Base-by-base conservation (phyloP, 495 filamentous ascomycete genomes). In the Filosporella fistucella region DNA sequence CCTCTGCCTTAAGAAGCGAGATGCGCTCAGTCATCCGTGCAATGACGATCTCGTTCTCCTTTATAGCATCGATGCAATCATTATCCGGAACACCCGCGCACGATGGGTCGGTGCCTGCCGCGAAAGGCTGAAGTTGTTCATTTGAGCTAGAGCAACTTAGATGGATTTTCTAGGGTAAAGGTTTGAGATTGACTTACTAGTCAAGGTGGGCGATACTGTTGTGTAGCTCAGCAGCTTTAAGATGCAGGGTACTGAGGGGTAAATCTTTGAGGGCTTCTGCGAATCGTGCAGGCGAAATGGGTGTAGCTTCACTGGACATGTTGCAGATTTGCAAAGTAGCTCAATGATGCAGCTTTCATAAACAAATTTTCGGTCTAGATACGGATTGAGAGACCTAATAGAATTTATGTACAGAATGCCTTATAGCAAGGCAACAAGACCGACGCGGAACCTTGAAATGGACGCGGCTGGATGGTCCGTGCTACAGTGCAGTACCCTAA, bases 151-250 rank as follows among this genome's bases (percentile, higher is more conserved):
- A n/a, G n/a, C n/a, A n/a, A n/a, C n/a, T n/a, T n/a, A n/a, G n/a
- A n/a, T n/a, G n/a, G n/a, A n/a, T n/a, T n/a, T n/a, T n/a, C n/a
- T n/a, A n/a, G n/a, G n/a, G n/a, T n/a, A n/a, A n/a, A n/a, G n/a
- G n/a, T n/a, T n/a, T n/a, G n/a, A n/a, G n/a, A n/a, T n/a, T n/a
- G n/a, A n/a, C n/a, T n/a, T n/a, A n/a, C n/a, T 81, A 79, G 45
- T 81, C 72, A 17, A 96, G 84, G 62, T 95, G 90, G 8, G 78
- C 71, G 62, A 93, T 88, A 42, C 76, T 82, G 72, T 94, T 95
- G 61, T 77, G 81, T 32, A 96, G 71, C 62, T 95, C 90, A 54
- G 80, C 74, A 53, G 82, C 81, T 72, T 95, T 95, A 64, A 79
- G 68, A 69, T 89, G 84, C 33, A 96, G 76, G 33, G 74, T 69